These are phyloP conservation scores for Benincasa hispida DNA, from an alignment of 306 rosid genomes.

Conservation along the genomic window DNA sequence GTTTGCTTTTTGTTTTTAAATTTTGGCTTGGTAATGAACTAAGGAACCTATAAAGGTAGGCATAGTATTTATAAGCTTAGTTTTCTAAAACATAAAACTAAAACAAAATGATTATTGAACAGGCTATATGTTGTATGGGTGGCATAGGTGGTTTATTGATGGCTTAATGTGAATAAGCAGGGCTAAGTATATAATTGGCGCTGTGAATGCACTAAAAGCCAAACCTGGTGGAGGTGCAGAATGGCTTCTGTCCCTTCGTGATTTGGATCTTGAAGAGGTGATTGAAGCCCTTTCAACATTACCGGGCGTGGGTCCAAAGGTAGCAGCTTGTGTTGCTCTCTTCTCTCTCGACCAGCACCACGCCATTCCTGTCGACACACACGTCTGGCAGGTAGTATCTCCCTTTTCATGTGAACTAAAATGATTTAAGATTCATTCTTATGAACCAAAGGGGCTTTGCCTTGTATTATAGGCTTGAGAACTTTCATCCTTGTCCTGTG, in stretches of 20 bases:
- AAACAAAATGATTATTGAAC: no score
- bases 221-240: constrained; percentile 71
- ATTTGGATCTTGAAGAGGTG: constrained; percentile 45
- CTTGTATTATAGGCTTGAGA: neutral
- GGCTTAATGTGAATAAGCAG: constrained; percentile 20
- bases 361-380: constrained; percentile 93
- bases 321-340: constrained; percentile 91
- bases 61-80: no score
- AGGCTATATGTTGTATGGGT: neutral
- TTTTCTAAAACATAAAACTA: no score
- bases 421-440: neutral
- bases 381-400: constrained; percentile 72
- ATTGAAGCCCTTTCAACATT: constrained; percentile 47
- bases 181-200: constrained; percentile 68
- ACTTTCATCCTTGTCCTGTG: neutral
- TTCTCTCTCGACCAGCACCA: constrained; percentile 94
- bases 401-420: neutral
- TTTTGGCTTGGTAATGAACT: no score
- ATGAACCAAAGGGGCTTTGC: neutral
- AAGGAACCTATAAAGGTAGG: no score
- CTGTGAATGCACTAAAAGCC: constrained; percentile 49
- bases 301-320: constrained; percentile 96
- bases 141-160: neutral
- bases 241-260: constrained; percentile 75
- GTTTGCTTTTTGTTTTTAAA: no score